Percentiles rank a stretch among this genome's conserved stretches.
Evolutionary conservation across 2,329 filamentous ascomycete species (phyloP).

Genomic region (Graphiopsis chlorocephala): DNA sequence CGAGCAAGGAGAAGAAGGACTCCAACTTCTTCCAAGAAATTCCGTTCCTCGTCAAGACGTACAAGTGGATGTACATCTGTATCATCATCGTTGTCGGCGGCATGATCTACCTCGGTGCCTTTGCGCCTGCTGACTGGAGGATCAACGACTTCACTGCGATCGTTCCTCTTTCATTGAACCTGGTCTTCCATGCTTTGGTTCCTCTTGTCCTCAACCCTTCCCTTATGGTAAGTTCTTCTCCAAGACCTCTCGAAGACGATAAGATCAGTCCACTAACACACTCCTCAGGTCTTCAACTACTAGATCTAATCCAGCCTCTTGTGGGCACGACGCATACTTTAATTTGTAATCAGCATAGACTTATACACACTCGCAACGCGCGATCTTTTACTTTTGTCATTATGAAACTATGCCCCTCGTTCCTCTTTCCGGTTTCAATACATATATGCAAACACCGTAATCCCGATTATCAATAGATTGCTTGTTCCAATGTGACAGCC

Average conservation of each 20-base stretch:
- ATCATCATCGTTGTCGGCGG: slow-evolving; percentile 43
- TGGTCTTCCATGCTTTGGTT: slow-evolving; percentile 54
- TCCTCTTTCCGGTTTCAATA: neutral
- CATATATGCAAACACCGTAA: neutral
- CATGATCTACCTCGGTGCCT: slow-evolving; percentile 47
- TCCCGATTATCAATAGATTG: neutral
- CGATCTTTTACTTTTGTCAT: neutral
- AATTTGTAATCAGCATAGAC: neutral
- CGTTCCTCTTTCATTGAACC: slow-evolving; percentile 51
- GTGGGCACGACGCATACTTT: neutral
- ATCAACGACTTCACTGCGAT: slow-evolving; percentile 57
- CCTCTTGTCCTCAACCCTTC: slow-evolving; percentile 57
- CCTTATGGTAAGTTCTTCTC: neutral
- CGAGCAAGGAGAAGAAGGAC: slow-evolving; percentile 74
- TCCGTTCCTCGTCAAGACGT: slow-evolving; percentile 50
- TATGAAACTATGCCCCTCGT: neutral
- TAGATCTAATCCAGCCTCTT: slow-evolving; percentile 28
- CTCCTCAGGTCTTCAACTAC: slow-evolving; percentile 53
- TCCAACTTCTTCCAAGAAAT: slow-evolving; percentile 55
- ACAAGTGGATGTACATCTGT: slow-evolving; percentile 53
- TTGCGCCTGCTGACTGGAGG: slow-evolving; percentile 49
- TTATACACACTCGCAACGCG: neutral
- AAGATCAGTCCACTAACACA: neutral
- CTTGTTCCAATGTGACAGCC: neutral
- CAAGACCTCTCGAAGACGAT: neutral